Conservation (phyloP, 257 asterid species). For the Solanum sitiens region DNA sequence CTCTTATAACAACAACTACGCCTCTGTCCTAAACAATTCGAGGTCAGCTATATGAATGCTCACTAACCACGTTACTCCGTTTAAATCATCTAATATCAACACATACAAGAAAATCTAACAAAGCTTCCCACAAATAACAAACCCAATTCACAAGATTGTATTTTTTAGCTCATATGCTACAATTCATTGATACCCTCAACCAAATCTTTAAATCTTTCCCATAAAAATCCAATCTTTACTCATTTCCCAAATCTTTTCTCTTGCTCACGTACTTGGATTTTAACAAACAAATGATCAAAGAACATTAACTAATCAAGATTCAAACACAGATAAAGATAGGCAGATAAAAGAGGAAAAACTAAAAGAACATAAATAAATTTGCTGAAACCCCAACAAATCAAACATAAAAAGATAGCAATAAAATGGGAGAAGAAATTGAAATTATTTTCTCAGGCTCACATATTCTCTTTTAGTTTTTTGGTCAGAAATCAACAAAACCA, state of each 20-base stretch:
- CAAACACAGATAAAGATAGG: neutral
- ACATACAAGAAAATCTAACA: neutral
- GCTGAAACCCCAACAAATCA: neutral
- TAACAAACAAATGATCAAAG: neutral
- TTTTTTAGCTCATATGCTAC: neutral
- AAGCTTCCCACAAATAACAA: slow-evolving; percentile 2
- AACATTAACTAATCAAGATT: neutral
- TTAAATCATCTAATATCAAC: neutral
- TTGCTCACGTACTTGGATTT: neutral
- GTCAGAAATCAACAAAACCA: neutral
- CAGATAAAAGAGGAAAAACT: neutral
- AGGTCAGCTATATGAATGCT: neutral
- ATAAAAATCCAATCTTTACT: slow-evolving; percentile 2
- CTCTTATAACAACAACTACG: neutral
- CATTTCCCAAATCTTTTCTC: neutral
- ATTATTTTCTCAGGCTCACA: neutral
- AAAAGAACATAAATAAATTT: neutral
- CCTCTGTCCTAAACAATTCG: neutral
- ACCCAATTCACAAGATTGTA: slow-evolving; percentile 3
- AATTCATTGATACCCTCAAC: neutral
- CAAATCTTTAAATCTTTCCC: neutral
- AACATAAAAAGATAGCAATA: neutral
- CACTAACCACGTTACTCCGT: neutral
- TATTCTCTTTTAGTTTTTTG: neutral
- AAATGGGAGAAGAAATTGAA: neutral